Percentiles rank a stretch among this genome's conserved stretches.
These are phyloP conservation scores for Ustilago trichophora DNA, from an alignment of 1,284 basidiomycete genomes.

Conservation along the genomic window DNA sequence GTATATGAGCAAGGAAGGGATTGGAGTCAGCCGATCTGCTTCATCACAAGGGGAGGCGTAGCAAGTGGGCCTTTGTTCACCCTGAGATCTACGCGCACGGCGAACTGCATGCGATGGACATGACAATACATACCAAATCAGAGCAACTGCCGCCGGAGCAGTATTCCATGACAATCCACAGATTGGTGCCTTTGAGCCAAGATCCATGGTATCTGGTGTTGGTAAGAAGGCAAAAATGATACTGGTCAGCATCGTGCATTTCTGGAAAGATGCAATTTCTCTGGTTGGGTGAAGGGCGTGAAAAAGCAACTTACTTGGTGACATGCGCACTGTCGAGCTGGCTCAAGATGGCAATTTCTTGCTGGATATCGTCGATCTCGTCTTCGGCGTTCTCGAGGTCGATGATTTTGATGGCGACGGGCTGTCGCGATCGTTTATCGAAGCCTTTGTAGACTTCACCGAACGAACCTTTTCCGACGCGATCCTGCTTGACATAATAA, in stretches of 20 bases:
- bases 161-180: slow-evolving; percentile 99
- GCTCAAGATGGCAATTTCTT: slow-evolving; percentile 98
- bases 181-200: slow-evolving; percentile 86
- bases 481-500: slow-evolving; percentile 89
- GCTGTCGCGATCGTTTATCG: slow-evolving; percentile 51
- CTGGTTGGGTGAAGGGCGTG: neutral
- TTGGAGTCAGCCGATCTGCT: neutral
- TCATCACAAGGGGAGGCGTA: too few relatives aligned
- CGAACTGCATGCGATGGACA: neutral
- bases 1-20: neutral
- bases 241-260: neutral
- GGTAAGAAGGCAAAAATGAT: slow-evolving; percentile 1
- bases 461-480: slow-evolving; percentile 73
- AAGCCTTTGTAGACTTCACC: slow-evolving; percentile 65
- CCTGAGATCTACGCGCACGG: too few relatives aligned
- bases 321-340: slow-evolving; percentile 95
- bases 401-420: slow-evolving; percentile 86
- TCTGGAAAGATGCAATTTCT: too few relatives aligned
- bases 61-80: too few relatives aligned
- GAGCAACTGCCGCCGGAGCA: slow-evolving; percentile 71
- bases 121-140: slow-evolving; percentile 67
- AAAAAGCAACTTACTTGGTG: slow-evolving; percentile 73
- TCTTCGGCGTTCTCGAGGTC: slow-evolving; percentile 98
- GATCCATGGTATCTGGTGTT: slow-evolving; percentile 92
- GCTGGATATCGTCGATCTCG: slow-evolving; percentile 99